Evolutionary conservation across 2,329 filamentous ascomycete genomes (phyloP).

Genomic region (Uncinocarpus reesii): DNA sequence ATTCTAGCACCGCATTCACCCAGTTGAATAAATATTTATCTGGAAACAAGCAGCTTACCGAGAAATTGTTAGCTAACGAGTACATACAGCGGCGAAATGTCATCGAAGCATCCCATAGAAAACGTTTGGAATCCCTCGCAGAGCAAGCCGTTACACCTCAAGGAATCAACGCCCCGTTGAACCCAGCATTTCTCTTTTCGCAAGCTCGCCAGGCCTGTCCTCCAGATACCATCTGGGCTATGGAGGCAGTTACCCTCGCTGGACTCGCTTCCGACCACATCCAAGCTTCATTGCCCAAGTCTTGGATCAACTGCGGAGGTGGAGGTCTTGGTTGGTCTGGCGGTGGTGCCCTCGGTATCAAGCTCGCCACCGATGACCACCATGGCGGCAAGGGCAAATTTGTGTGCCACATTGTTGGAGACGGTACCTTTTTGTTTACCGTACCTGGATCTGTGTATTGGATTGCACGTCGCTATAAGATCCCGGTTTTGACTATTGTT

Average conservation of each 20-base stretch:
- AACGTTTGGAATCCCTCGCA: slow-evolving; percentile 51
- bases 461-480: slow-evolving; percentile 56
- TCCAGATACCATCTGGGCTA: slow-evolving; percentile 58
- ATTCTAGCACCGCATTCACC: slow-evolving; percentile 53
- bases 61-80: slow-evolving; percentile 34
- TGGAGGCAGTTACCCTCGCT: slow-evolving; percentile 69
- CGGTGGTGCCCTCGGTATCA: slow-evolving; percentile 64
- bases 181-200: slow-evolving; percentile 47
- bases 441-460: slow-evolving; percentile 58
- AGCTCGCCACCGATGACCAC: slow-evolving; percentile 53
- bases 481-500: slow-evolving; percentile 56
- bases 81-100: slow-evolving; percentile 43
- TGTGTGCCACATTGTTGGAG: slow-evolving; percentile 55
- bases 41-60: slow-evolving; percentile 35
- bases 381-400: slow-evolving; percentile 49
- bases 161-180: slow-evolving; percentile 52
- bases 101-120: slow-evolving; percentile 49
- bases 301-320: slow-evolving; percentile 72
- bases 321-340: slow-evolving; percentile 74
- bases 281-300: slow-evolving; percentile 55
- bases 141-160: slow-evolving; percentile 45
- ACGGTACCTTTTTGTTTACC: slow-evolving; percentile 57
- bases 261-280: slow-evolving; percentile 60
- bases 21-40: slow-evolving; percentile 58
- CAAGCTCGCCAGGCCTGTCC: slow-evolving; percentile 50